phyloP scores from a whole-genome alignment of 2,329 filamentous ascomycete genomes.

The Calonectria leucothoes region DNA sequence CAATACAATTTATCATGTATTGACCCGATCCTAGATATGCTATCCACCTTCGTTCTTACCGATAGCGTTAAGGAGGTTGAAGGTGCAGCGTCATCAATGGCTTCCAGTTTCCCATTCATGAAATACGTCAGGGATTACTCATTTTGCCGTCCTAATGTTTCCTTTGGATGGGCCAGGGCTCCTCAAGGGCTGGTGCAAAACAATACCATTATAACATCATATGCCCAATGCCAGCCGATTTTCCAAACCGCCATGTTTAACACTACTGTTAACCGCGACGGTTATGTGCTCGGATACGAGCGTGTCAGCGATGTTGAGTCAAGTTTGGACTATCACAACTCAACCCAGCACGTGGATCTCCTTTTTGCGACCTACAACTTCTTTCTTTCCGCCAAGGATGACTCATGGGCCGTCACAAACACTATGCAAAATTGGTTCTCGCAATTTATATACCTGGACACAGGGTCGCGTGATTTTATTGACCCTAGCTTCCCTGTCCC shows the following conservation, averaged over 20 bases:
- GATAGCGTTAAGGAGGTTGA: neutral
- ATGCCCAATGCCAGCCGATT: neutral
- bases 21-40: neutral
- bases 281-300: neutral
- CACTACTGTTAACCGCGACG: neutral
- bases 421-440: neutral
- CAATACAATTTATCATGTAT: neutral
- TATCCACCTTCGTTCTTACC: neutral
- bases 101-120: neutral
- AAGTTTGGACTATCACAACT: neutral
- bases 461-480: neutral
- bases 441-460: neutral
- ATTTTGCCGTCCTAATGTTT: neutral
- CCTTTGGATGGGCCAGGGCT: neutral
- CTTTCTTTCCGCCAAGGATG: neutral
- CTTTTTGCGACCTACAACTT: neutral
- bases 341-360: neutral
- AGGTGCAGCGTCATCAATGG: neutral
- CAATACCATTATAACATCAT: neutral
- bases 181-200: neutral
- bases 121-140: neutral
- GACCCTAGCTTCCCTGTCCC: neutral
- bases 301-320: neutral
- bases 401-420: neutral
- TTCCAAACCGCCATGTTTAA: slow-evolving; percentile 14